phyloP scores from a whole-genome alignment of 352 stramenopile genomes.

The Plasmopara halstedii region DNA sequence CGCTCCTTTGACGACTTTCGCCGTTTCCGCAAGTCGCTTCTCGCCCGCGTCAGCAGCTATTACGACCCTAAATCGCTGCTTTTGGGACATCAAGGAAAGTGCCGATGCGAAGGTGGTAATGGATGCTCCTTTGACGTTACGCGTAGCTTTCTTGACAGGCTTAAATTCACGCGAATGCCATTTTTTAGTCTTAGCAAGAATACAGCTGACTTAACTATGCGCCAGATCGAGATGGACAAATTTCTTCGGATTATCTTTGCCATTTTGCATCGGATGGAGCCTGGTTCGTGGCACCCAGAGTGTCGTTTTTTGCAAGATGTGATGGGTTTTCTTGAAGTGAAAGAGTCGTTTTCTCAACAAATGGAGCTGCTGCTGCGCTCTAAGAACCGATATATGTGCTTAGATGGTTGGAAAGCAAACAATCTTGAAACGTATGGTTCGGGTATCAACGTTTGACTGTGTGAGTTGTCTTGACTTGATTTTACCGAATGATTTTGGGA shows the following conservation, averaged over 20 bases:
- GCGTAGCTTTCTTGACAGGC: conserved; percentile 58
- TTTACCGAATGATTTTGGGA: conserved; percentile 6
- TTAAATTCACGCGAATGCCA: conserved; percentile 69
- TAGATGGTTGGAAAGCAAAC: conserved; percentile 73
- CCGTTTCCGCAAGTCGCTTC: conserved; percentile 64
- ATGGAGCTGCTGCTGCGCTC: conserved; percentile 54
- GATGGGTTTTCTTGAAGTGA: conserved; percentile 69
- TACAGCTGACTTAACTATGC: conserved; percentile 42
- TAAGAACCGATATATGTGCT: conserved; percentile 59
- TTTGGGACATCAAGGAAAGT: conserved; percentile 36
- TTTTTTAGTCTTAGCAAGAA: conserved; percentile 47
- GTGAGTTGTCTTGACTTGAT: background rate
- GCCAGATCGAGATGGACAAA: conserved; percentile 75
- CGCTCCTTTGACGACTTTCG: conserved; percentile 76
- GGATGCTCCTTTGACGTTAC: conserved; percentile 69
- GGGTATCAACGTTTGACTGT: conserved; percentile 49
- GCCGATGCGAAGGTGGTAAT: conserved; percentile 41
- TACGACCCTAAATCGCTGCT: conserved; percentile 32
- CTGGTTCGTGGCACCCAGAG: conserved; percentile 50
- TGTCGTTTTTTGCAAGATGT: conserved; percentile 80
- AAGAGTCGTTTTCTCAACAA: conserved; percentile 63
- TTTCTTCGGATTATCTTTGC: conserved; percentile 77
- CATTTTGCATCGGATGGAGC: conserved; percentile 72
- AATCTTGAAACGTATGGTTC: conserved; percentile 69
- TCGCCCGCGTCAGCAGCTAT: conserved; percentile 46